Base-by-base conservation (phyloP, 805 yeast species). In the Middelhovenomyces tepae region DNA sequence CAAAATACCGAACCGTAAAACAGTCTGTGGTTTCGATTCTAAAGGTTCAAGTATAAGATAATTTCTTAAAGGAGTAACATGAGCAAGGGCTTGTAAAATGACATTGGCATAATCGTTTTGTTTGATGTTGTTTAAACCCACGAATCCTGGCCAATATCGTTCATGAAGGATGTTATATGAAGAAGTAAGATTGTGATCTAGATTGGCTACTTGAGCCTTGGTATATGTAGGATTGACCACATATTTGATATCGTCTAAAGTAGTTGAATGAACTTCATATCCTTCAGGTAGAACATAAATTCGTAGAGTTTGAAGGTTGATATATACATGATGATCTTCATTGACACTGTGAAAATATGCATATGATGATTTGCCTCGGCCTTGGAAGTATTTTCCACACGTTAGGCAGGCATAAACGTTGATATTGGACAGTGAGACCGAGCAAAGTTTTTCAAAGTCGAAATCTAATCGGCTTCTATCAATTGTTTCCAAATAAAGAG, bases 371-470 rank as follows among this genome's bases (percentile, higher is more conserved):
- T 55, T 59, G 1, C 74, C 69, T 16, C 85, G 62, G 1, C 94
- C 94, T 44, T 75, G 78, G 34, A 73, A 67, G 54, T 73, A 83
- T 46, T 70, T 75, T 21, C 87, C 89, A 56, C 94, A 83, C 0
- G 66, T 67, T 14, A 83, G 56, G 48, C 94, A 83, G 20, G 82
- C 74, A 46, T 81, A 79, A 1, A 82, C 69, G 45, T 79, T 78
- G 14, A 67, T 58, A 23, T 62, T 67, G 1, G 83, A 65, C 15
- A 81, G 58, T 0, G 85, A 69, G 0, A 77, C 69, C 27, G 73
- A 64, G 53, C 94, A 83, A 1, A 71, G 53, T 47, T 74, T 75
- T 27, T 78, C 84, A 32, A 69, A 66, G 50, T 81, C 93, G 50
- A 83, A 82, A 48, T 83, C 84, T 13, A 73, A 54, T 3, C 54